phyloP scores from a whole-genome alignment of 495 filamentous ascomycete genomes.

The Thermothielavioides terrestris region DNA sequence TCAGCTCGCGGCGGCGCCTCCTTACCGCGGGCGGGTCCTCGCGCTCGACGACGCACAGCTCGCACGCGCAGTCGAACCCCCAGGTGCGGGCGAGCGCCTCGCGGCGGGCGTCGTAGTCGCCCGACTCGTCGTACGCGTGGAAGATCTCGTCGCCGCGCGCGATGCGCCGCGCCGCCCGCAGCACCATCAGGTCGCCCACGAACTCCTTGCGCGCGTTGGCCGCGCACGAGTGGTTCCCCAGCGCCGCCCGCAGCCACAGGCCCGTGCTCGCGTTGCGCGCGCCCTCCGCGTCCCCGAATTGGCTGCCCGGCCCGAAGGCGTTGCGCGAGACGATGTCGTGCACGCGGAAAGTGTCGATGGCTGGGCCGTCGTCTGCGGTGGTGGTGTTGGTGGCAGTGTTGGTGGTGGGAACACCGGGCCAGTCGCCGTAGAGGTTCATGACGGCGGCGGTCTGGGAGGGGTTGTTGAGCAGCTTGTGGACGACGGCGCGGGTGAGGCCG shows the following conservation, averaged over 20 bases:
- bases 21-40: neutral
- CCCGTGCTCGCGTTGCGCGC: neutral
- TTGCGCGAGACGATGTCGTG: constrained; percentile 2
- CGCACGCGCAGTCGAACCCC: neutral
- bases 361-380: neutral
- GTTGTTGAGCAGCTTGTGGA: neutral
- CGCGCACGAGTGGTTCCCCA: neutral
- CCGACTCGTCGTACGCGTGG: neutral
- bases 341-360: neutral
- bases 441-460: neutral
- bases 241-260: neutral
- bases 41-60: neutral
- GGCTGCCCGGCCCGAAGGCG: neutral
- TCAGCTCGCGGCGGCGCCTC: neutral
- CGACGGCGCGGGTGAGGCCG: neutral
- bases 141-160: neutral
- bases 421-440: neutral
- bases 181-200: neutral
- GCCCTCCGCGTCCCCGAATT: neutral
- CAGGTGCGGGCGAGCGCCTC: neutral
- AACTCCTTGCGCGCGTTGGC: neutral
- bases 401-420: neutral
- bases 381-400: neutral
- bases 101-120: neutral
- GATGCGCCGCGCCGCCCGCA: neutral